phyloP scores from a whole-genome alignment of 2,329 filamentous ascomycete species.

The Didymella arachidicola region DNA sequence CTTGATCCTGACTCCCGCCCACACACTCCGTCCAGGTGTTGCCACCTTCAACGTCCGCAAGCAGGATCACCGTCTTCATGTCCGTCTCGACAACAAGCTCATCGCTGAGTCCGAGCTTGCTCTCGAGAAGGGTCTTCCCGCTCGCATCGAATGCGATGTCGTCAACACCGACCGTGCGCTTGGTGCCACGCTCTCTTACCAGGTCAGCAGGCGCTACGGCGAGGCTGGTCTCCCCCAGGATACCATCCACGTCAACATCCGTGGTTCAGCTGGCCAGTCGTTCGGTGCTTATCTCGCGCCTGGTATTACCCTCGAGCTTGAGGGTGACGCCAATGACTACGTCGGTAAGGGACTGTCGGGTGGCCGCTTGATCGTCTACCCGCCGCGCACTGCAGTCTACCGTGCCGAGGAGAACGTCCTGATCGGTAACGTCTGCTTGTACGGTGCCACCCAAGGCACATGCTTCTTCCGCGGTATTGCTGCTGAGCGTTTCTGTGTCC shows the following conservation, averaged over 20 bases:
- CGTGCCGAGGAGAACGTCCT: slow-evolving; percentile 96
- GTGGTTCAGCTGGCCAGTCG: slow-evolving; percentile 94
- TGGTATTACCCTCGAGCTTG: slow-evolving; percentile 91
- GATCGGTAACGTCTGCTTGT: slow-evolving; percentile 92
- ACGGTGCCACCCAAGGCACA: slow-evolving; percentile 87
- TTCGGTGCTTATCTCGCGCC: slow-evolving; percentile 94
- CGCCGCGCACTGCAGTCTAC: slow-evolving; percentile 86
- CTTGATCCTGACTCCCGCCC: slow-evolving; percentile 91
- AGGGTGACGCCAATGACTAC: slow-evolving; percentile 96
- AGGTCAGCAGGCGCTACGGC: slow-evolving; percentile 91
- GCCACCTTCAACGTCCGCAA: slow-evolving; percentile 98
- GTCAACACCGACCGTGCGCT: slow-evolving; percentile 96
- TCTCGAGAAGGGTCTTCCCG: slow-evolving; percentile 91
- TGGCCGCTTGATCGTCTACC: slow-evolving; percentile 91
- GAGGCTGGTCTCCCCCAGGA: slow-evolving; percentile 88
- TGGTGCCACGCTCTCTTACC: slow-evolving; percentile 93
- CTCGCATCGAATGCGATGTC: slow-evolving; percentile 92
- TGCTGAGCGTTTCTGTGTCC: slow-evolving; percentile 94
- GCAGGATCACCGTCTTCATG: slow-evolving; percentile 93
- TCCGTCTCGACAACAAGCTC: slow-evolving; percentile 94
- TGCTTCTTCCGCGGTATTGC: slow-evolving; percentile 98
- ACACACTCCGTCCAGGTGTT: slow-evolving; percentile 91
- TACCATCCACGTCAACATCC: slow-evolving; percentile 95
- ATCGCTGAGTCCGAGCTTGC: slow-evolving; percentile 95
- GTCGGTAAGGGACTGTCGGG: slow-evolving; percentile 96